Conservation (phyloP, 1,139 yeast genomes). For the Casaregolazyma lundiana region DNA sequence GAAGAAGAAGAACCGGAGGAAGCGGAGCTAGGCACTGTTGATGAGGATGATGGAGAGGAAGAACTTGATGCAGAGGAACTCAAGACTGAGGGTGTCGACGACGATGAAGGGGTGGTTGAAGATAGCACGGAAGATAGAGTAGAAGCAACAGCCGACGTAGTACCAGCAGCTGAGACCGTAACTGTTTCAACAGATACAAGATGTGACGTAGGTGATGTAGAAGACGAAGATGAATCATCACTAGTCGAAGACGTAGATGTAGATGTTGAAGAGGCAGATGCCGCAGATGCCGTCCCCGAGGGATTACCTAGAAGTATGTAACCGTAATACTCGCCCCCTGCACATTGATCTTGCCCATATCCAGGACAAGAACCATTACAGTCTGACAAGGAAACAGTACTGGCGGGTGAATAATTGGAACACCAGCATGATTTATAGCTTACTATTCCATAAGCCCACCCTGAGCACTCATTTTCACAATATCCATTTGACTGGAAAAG, state of each 20-base stretch:
- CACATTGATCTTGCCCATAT: conserved; percentile 41
- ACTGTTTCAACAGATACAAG: neutral
- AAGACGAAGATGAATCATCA: conserved; percentile 15
- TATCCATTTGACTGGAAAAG: conserved; percentile 51
- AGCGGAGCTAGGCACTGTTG: conserved; percentile 4
- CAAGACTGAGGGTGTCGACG: conserved; percentile 23
- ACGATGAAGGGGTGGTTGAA: conserved; percentile 33
- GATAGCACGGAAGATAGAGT: conserved; percentile 42
- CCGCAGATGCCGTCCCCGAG: conserved; percentile 29
- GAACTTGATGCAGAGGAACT: conserved; percentile 11
- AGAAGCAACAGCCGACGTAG: conserved; percentile 23
- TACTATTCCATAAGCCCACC: conserved; percentile 54
- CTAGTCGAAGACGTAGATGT: conserved; percentile 17
- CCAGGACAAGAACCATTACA: conserved; percentile 57
- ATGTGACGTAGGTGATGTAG: conserved; percentile 9
- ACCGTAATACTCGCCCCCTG: conserved; percentile 37
- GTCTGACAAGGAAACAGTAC: conserved; percentile 31
- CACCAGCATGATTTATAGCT: conserved; percentile 58
- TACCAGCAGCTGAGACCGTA: conserved; percentile 6
- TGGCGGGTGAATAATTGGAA: conserved; percentile 47
- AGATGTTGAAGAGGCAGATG: conserved; percentile 21
- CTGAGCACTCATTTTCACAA: conserved; percentile 48
- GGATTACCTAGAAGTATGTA: conserved; percentile 40
- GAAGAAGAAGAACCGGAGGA: conserved; percentile 13
- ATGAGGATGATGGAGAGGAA: conserved; percentile 12